A percentile compares a stretch with the other conserved stretches of the same genome.
Conservation (phyloP, 2,329 filamentous ascomycete genomes). For the Botrytis elliptica region DNA sequence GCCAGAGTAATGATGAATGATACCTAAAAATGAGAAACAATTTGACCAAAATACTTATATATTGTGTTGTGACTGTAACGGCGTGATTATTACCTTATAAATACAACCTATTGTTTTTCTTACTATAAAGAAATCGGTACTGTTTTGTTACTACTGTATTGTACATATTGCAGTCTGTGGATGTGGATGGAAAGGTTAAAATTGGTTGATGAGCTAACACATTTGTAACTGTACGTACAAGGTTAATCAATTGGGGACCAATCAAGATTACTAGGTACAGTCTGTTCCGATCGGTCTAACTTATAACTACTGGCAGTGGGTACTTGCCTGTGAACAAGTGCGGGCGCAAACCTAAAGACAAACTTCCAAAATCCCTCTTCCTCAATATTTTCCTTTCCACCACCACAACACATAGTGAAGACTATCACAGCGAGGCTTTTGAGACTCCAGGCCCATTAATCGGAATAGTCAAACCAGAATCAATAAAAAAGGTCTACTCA, state of each 20-base stretch:
- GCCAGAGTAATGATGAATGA: slow-evolving; percentile 17
- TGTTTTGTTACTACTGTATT: background rate
- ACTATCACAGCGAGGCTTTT: background rate
- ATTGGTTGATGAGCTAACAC: background rate
- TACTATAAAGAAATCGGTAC: background rate
- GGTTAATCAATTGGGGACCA: background rate
- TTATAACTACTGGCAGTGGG: background rate
- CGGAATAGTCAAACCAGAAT: background rate
- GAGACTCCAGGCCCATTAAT: background rate
- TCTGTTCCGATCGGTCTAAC: slow-evolving; percentile 7
- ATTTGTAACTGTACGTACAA: background rate
- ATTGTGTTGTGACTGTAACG: background rate
- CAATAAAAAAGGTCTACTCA: background rate
- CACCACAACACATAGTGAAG: background rate
- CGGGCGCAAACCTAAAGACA: slow-evolving; percentile 19
- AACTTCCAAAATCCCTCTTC: slow-evolving; percentile 13
- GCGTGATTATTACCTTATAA: background rate
- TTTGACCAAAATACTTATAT: background rate
- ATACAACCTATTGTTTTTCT: background rate
- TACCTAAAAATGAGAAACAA: slow-evolving; percentile 18
- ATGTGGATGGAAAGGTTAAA: background rate
- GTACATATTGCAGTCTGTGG: background rate
- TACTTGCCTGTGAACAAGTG: background rate
- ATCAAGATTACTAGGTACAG: background rate
- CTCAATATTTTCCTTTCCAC: background rate